Percentiles rank a stretch among this genome's conserved stretches.
Conservation (phyloP, 768 basidiomycete genomes). For the Tulasnella sp. region DNA sequence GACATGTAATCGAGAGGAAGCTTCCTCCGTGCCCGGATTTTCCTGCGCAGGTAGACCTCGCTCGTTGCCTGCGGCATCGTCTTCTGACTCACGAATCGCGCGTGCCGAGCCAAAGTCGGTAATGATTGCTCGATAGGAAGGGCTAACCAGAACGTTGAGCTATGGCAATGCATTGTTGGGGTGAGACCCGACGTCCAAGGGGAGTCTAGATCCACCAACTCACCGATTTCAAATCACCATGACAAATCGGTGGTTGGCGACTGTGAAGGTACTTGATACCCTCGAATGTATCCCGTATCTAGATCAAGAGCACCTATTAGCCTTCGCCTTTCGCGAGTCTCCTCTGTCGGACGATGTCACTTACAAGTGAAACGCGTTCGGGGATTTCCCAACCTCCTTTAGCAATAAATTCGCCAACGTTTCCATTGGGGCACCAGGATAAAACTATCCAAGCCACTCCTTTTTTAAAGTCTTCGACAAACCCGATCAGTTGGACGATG, state of each 20-base stretch:
- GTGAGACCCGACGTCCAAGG: neutral
- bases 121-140: neutral
- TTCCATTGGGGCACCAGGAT: neutral
- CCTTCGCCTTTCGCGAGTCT: neutral
- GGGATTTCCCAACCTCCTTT: neutral
- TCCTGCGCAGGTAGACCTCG: neutral
- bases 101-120: neutral
- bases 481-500: neutral
- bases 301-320: neutral
- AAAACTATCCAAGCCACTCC: neutral
- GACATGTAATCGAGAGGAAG: neutral
- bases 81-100: neutral
- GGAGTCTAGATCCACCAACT: neutral
- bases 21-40: neutral
- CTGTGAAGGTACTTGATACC: slow-evolving; percentile 15
- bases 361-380: neutral
- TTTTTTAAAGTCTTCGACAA: neutral
- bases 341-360: neutral
- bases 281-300: neutral
- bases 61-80: neutral
- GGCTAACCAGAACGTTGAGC: neutral
- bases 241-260: slow-evolving; percentile 6
- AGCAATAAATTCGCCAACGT: neutral
- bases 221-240: slow-evolving; percentile 19
- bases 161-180: neutral